Evolutionary conservation across 495 filamentous ascomycete genomes (phyloP), one percentile per base, ranked within the genome.

Genomic region (Penicillium flavigenum): DNA sequence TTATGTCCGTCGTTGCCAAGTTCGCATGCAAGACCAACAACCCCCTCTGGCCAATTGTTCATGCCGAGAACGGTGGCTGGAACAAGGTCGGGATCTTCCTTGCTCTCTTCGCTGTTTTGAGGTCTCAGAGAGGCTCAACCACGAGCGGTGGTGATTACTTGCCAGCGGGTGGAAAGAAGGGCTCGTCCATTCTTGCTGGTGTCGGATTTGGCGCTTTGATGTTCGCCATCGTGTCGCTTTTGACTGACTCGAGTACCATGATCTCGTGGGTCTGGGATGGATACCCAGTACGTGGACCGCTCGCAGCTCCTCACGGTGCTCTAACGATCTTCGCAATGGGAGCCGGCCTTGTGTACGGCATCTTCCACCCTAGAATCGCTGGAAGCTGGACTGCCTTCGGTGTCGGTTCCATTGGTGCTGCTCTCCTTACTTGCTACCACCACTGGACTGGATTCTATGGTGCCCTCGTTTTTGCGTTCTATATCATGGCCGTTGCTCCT

Each of bases 231-330:
- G 92, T 97, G 65, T 96, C 92, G 2, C 81, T 98, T 14, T 80
- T 99, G 26, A 96, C 94, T 0, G 95, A 99, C 68, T 97, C 92
- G 0, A 97, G 94, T 74, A 99, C 95, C 31, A 98, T 98, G 92
- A 96, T 98, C 57, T 80, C 91, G 24, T 99, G 95, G 95, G 90
- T 89, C n/a, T 99, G 95, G 95, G 91, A 96, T 58, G 95, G 95
- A 17, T 98, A 89, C 64, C 95, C 95, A 39, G 83, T 97, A 49
- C 83, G 89, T 46, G 95, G 95, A 4, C 95, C 95, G 4, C 82
- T 96, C 44, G 86, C 92, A 51, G 91, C 84, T 47, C 89, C 92
- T 20, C 92, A 99, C 65, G 95, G 91, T 49, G 88, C 88, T 52
- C 82, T 84, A 59, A 95, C 91, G 4, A 85, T 97, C 53, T 81